These are phyloP conservation scores for Diutina rugosa DNA, from an alignment of 1,139 yeast species.

Conservation along the genomic window DNA sequence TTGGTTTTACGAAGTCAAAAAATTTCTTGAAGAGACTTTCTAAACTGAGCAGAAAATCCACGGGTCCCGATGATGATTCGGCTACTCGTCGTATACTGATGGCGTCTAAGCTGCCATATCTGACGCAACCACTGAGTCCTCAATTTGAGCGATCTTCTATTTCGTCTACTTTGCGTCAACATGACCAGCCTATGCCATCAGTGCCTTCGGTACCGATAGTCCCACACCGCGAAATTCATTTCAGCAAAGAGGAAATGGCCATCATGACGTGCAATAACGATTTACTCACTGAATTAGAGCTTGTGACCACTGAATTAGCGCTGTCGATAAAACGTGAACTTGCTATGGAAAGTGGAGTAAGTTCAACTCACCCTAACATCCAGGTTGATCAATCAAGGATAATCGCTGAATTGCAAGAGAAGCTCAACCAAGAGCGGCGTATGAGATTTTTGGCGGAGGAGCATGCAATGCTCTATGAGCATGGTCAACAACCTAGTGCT, in stretches of 20 bases:
- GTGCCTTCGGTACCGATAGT: background rate
- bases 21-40: constrained; percentile 1
- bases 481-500: constrained; percentile 40
- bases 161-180: background rate
- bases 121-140: background rate
- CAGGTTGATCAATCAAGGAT: constrained; percentile 27
- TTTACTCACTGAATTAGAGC: constrained; percentile 47
- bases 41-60: background rate
- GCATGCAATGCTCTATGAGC: constrained; percentile 43
- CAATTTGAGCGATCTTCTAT: background rate
- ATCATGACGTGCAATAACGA: constrained; percentile 46
- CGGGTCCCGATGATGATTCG: background rate
- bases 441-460: constrained; percentile 61
- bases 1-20: background rate
- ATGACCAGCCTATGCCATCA: background rate
- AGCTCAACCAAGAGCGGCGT: constrained; percentile 50
- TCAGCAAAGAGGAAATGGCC: constrained; percentile 50
- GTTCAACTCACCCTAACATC: constrained; percentile 3
- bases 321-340: constrained; percentile 59
- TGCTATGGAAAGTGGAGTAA: constrained; percentile 23
- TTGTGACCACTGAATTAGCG: constrained; percentile 61
- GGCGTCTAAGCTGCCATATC: background rate
- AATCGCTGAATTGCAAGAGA: constrained; percentile 39
- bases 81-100: background rate
- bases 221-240: constrained; percentile 9